Conservation (phyloP, 768 basidiomycete genomes). For the Macrolepiota albuminosa region DNA sequence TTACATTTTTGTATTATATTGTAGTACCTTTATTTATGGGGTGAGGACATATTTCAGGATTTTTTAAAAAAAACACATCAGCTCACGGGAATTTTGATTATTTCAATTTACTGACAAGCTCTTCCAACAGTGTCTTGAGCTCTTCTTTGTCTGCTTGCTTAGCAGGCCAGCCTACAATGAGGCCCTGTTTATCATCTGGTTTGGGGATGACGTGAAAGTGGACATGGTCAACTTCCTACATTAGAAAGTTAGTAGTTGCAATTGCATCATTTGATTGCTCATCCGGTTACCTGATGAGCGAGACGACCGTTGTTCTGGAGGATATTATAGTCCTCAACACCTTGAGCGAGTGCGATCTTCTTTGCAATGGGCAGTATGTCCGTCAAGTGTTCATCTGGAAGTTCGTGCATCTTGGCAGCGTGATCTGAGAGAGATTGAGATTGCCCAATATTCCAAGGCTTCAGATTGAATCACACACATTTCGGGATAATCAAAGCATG, state of each 20-base stretch:
- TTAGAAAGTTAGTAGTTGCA: neutral
- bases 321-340: constrained; percentile 79
- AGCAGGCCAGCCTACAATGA: constrained; percentile 79
- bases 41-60: neutral
- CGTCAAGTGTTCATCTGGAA: constrained; percentile 79
- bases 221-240: constrained; percentile 74
- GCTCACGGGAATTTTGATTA: neutral
- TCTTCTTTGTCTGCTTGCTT: constrained; percentile 59
- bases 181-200: constrained; percentile 66
- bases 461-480: constrained; percentile 40
- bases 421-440: constrained; percentile 56
- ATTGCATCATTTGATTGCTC: neutral
- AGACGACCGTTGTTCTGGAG: constrained; percentile 59
- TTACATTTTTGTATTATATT: neutral
- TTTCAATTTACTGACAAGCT: constrained; percentile 49
- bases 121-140: constrained; percentile 51
- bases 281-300: constrained; percentile 46
- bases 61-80: neutral
- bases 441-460: neutral
- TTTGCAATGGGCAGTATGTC: constrained; percentile 81
- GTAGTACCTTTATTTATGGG: neutral
- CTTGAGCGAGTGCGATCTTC: constrained; percentile 79
- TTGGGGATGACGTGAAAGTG: constrained; percentile 97
- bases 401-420: constrained; percentile 76
- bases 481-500: constrained; percentile 94